A percentile compares a stretch with the other conserved stretches of the same genome.
Conservation (phyloP, 306 rosid genomes). For the Delonix regia region DNA sequence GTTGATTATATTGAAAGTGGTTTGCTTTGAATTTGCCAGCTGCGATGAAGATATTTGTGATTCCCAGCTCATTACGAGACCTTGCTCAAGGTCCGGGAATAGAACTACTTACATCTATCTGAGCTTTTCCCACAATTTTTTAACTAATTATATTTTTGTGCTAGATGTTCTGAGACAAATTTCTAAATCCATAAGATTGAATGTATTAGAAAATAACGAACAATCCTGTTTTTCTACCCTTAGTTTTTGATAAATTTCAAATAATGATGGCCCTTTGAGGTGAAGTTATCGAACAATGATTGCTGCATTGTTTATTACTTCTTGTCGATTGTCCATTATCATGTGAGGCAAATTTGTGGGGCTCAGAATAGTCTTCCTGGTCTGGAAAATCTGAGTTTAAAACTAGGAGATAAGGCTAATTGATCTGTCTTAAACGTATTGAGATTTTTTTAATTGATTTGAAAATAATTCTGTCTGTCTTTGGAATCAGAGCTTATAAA, state of each 20-base stretch:
- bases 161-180: background rate
- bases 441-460: no score
- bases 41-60: conserved; percentile 46
- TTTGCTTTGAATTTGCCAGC: background rate
- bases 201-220: background rate
- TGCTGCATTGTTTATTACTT: background rate
- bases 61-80: conserved; percentile 58
- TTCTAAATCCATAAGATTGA: background rate
- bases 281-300: background rate
- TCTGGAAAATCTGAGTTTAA: no score
- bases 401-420: no score
- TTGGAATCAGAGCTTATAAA: no score
- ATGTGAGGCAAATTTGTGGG: no score
- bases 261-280: background rate
- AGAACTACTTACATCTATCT: conserved; percentile 36
- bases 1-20: no score
- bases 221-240: background rate
- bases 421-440: no score
- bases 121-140: background rate
- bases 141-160: background rate
- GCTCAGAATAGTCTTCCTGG: no score
- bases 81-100: conserved; percentile 43
- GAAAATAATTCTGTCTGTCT: no score
- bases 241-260: no score
- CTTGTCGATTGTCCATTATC: background rate